Percentiles rank a stretch among this genome's conserved stretches.
Conservation (phyloP, 257 asterid genomes). For the Nicotiana sylvestris region DNA sequence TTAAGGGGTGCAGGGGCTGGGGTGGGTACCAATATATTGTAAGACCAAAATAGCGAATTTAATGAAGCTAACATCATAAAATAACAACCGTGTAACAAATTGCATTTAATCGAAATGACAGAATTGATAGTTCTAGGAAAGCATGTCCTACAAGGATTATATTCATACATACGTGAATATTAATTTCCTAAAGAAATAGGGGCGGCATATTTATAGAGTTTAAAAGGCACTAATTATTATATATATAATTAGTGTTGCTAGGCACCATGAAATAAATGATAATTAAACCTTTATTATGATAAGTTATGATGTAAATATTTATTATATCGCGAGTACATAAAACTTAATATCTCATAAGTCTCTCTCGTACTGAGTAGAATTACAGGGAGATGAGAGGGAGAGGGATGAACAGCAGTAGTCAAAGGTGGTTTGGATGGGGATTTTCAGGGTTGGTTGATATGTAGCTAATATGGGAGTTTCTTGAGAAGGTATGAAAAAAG, state of each 20-base stretch:
- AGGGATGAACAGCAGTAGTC: constrained; percentile 48
- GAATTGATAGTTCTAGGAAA: neutral
- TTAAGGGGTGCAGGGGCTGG: neutral
- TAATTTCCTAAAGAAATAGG: neutral
- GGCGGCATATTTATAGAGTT: neutral
- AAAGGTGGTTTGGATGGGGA: constrained; percentile 54
- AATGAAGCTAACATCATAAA: constrained; percentile 22
- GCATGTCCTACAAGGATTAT: neutral
- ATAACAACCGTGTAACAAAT: constrained; percentile 25
- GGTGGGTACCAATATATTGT: neutral
- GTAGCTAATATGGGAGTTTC: constrained; percentile 45
- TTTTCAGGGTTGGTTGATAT: constrained; percentile 61
- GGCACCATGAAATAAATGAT: neutral
- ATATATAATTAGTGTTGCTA: neutral
- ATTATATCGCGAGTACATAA: neutral
- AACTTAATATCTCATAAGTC: neutral
- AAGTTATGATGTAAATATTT: neutral
- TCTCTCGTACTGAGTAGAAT: neutral
- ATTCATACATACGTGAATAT: neutral
- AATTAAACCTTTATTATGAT: neutral
- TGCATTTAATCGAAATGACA: constrained; percentile 22
- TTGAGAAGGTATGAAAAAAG: constrained; percentile 44
- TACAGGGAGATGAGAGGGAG: neutral
- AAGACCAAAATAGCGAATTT: neutral
- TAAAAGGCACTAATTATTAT: neutral